Conservation (phyloP, 2,329 filamentous ascomycete species). For the Leptographium radiaticola region DNA sequence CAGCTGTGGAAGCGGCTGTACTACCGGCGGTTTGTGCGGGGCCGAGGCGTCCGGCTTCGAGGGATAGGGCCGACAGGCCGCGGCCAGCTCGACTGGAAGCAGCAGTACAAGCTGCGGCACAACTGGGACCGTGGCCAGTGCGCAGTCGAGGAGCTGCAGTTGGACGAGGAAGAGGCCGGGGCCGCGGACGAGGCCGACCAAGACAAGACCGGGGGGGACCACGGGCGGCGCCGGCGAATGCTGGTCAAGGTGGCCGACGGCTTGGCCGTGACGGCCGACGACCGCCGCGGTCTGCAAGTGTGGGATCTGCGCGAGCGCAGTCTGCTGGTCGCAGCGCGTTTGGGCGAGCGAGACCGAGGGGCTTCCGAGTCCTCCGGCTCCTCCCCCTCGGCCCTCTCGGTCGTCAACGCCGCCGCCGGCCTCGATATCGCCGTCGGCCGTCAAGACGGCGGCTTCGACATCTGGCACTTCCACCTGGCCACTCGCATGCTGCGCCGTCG, state of each 20-base stretch:
- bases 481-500: constrained; percentile 28
- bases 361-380: constrained; percentile 1
- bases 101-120: constrained; percentile 73
- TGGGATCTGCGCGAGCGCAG: constrained; percentile 59
- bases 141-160: constrained; percentile 60
- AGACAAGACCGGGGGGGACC: too few relatives aligned
- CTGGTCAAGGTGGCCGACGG: constrained; percentile 69
- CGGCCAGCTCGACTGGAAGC: constrained; percentile 62
- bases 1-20: constrained; percentile 88
- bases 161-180: constrained; percentile 5
- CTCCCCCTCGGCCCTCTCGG: constrained; percentile 49
- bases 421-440: constrained; percentile 59
- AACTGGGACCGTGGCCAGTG: constrained; percentile 84
- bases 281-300: constrained; percentile 54
- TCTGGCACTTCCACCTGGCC: constrained; percentile 47
- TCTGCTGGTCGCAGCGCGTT: constrained; percentile 38
- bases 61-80: constrained; percentile 44
- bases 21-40: constrained; percentile 70
- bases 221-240: constrained; percentile 33
- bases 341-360: constrained; percentile 17
- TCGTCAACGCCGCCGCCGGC: constrained; percentile 39
- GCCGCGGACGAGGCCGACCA: neutral
- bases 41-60: constrained; percentile 51
- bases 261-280: constrained; percentile 65
- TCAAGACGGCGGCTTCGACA: constrained; percentile 53